These are phyloP conservation scores for Tephrocybe rancida DNA, from an alignment of 768 basidiomycete genomes.

Conservation along the genomic window DNA sequence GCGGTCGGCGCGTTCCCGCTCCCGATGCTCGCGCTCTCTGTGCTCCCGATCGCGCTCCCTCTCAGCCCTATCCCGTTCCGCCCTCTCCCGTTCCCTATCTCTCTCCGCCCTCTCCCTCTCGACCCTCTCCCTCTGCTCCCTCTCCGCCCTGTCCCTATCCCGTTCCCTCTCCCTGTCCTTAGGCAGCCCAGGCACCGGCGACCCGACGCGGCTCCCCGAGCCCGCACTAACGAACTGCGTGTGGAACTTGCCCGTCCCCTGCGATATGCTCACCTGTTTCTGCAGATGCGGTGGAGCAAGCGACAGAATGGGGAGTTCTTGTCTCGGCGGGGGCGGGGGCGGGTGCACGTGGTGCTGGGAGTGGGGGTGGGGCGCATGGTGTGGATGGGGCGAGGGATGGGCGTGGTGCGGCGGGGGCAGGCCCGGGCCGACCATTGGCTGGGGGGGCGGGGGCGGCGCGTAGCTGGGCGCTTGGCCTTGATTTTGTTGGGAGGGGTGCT, in stretches of 20 bases:
- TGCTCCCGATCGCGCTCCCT: constrained; percentile 16
- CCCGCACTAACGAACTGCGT: constrained; percentile 25
- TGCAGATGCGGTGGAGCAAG: constrained; percentile 16
- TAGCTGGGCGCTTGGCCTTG: no score
- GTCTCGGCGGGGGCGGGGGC: not conserved
- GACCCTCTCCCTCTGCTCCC: constrained; percentile 28
- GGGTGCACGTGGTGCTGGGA: not conserved
- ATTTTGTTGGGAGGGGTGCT: not conserved
- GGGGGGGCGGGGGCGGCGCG: not conserved
- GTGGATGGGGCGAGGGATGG: not conserved
- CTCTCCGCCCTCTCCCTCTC: constrained; percentile 11
- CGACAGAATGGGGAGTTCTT: constrained; percentile 10
- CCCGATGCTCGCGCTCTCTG: not conserved
- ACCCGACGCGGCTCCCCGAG: constrained; percentile 17
- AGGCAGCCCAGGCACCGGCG: constrained; percentile 12
- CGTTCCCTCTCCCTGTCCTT: constrained; percentile 17
- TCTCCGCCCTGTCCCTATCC: constrained; percentile 15
- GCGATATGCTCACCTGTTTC: constrained; percentile 17
- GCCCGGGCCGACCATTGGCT: constrained; percentile 7
- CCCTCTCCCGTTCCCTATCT: constrained; percentile 16
- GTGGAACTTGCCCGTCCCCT: constrained; percentile 28
- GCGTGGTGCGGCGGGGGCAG: not conserved
- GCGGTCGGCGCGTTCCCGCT: not conserved
- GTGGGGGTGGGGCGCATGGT: not conserved
- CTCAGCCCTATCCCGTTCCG: constrained; percentile 20